Base-by-base conservation (phyloP, 2,329 filamentous ascomycete species). In the Cryphonectria carpinicola region DNA sequence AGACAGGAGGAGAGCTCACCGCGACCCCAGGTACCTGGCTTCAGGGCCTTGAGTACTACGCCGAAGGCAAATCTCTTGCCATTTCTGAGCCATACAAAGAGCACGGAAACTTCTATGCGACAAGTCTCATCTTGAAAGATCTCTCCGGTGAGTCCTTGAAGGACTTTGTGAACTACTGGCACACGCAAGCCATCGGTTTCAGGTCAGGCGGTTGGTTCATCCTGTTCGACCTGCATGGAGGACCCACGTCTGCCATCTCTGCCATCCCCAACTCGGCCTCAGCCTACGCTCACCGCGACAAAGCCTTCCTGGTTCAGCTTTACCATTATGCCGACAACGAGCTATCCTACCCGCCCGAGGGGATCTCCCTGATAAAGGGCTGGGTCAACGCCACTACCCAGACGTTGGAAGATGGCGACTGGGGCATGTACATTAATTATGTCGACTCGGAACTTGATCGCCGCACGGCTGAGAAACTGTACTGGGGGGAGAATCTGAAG, bases 301-400 rank as follows among this genome's bases (percentile, higher is more conserved):
- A 82, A 73, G 80, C 86, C 66, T 80, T 86, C 43, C 85, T 88
- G 71, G 81, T 84, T 22, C 82, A 86, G 70, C 82, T 86, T 67
- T 82, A 83, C 67, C 84, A 86, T 74, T 79, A 82, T 22, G 78
- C 78, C 5, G 77, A 79, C 68, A 74, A 73, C 32, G 76, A 76
- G 19, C 61, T 25, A 19, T 35, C 72, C 1, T 81, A 81, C 65
- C 81, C 81, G 0, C 67, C 74, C 4, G 76, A 78, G 14, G 81
- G 82, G 0, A 80, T 81, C 63, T 65, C 74, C 2, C 74, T 80
- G 13, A 73, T 83, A 35, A 74, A 79, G 60, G 74, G 76, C 35
- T 82, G 83, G 69, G 74, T 79, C 19, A 70, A 74, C 63, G 81
- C 77, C 71, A 73, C 81, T 17, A 81, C 80, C 1, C 72, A 70